Percentiles rank a stretch among this genome's conserved stretches.
phyloP scores from a whole-genome alignment of 2,329 filamentous ascomycete species.

The Botryotinia calthae region DNA sequence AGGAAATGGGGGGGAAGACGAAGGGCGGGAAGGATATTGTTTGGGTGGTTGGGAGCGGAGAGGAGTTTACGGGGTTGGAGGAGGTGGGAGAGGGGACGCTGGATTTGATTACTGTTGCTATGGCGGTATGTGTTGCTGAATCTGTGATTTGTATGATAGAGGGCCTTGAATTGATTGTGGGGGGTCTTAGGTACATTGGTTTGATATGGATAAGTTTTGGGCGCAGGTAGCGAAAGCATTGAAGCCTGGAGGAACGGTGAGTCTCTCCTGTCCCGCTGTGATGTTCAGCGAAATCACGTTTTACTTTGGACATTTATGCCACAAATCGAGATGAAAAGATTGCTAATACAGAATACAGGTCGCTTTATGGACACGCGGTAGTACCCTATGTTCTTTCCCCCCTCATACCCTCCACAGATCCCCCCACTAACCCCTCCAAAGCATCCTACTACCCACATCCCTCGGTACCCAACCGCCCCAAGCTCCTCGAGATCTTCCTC shows the following conservation, averaged over 20 bases:
- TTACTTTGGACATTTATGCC: no score
- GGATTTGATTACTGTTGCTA: constrained; percentile 34
- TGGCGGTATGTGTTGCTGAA: constrained; percentile 26
- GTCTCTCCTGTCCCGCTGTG: neutral
- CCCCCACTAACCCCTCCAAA: neutral
- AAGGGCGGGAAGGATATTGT: constrained; percentile 26
- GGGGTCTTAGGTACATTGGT: constrained; percentile 47
- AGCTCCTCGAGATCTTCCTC: constrained; percentile 41
- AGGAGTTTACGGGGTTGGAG: constrained; percentile 30
- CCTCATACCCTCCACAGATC: neutral
- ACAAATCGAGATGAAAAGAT: neutral
- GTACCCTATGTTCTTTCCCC: neutral
- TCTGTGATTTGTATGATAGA: constrained; percentile 25
- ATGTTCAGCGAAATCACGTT: neutral
- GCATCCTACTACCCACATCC: constrained; percentile 31
- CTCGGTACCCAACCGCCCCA: constrained; percentile 40
- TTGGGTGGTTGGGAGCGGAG: constrained; percentile 31
- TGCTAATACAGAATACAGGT: neutral
- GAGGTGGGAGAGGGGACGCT: constrained; percentile 28
- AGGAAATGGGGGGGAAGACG: constrained; percentile 29
- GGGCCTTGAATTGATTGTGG: constrained; percentile 30
- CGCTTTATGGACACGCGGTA: constrained; percentile 4
- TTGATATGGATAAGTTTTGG: constrained; percentile 49
- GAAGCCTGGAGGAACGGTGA: constrained; percentile 48
- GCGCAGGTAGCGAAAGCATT: constrained; percentile 44